phyloP scores from a whole-genome alignment of 768 basidiomycete species.

The Trametes cingulata region DNA sequence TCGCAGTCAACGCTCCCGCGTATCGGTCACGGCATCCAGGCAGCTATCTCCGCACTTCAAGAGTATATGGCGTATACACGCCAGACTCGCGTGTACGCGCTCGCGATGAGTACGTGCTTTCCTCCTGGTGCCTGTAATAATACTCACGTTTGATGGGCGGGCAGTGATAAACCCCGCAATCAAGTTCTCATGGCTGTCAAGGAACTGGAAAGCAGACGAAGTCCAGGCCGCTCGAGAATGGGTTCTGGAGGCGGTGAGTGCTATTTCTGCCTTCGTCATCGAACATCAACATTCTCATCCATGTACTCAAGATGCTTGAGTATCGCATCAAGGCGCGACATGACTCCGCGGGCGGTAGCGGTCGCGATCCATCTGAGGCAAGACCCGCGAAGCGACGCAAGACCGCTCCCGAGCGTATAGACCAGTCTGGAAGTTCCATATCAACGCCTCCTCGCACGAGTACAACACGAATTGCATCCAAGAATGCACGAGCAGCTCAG shows the following conservation, averaged over 20 bases:
- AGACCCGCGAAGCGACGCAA: too few species aligned
- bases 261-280: neutral
- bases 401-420: neutral
- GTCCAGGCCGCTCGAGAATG: neutral
- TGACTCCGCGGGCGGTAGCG: too few species aligned
- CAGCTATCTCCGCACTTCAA: constrained; percentile 10
- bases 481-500: neutral
- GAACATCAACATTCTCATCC: neutral
- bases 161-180: constrained; percentile 10
- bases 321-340: neutral
- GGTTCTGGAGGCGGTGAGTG: neutral
- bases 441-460: neutral
- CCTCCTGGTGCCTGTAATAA: neutral
- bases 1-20: neutral
- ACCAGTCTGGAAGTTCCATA: neutral
- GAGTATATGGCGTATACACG: constrained; percentile 3
- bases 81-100: constrained; percentile 3
- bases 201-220: constrained; percentile 1
- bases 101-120: constrained; percentile 13
- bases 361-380: too few species aligned
- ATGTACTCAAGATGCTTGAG: neutral
- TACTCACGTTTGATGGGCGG: neutral
- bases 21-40: constrained; percentile 1
- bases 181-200: constrained; percentile 11
- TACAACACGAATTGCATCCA: neutral